Evolutionary conservation across 768 basidiomycete genomes (phyloP).

Genomic region (Podaxis sp.): DNA sequence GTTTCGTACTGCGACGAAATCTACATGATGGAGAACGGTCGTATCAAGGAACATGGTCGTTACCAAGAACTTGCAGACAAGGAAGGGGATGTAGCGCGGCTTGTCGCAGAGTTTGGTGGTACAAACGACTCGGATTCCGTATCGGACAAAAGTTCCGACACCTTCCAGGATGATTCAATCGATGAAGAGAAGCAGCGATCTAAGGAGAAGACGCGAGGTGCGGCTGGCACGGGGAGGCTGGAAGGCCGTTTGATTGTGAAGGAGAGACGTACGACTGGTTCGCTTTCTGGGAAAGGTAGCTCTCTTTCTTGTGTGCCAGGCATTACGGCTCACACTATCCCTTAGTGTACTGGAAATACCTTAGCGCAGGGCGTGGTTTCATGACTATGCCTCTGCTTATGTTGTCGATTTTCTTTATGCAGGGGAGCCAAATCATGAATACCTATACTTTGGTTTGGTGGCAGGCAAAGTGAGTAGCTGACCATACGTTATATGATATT

Average conservation of each 20-base stretch:
- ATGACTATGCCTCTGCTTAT: constrained; percentile 53
- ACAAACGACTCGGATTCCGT: constrained; percentile 32
- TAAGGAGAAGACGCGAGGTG: constrained; percentile 11
- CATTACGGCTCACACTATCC: neutral
- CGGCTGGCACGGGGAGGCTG: constrained; percentile 56
- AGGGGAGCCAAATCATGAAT: constrained; percentile 58
- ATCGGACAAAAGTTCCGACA: constrained; percentile 10
- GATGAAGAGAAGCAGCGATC: constrained; percentile 15
- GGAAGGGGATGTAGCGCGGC: constrained; percentile 54
- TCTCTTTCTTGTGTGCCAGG: neutral
- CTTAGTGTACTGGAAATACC: constrained; percentile 62
- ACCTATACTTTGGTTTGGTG: constrained; percentile 74
- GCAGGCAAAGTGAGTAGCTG: constrained; percentile 52
- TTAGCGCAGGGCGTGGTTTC: constrained; percentile 52
- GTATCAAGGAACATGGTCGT: constrained; percentile 70
- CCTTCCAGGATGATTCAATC: constrained; percentile 3
- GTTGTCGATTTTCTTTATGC: constrained; percentile 54
- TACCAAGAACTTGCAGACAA: constrained; percentile 49
- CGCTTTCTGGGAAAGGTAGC: constrained; percentile 50
- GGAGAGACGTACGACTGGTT: constrained; percentile 66
- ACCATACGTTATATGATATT: neutral
- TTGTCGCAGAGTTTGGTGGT: constrained; percentile 65
- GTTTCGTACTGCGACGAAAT: constrained; percentile 81
- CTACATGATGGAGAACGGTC: constrained; percentile 68
- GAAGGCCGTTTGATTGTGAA: constrained; percentile 67